phyloP scores from a whole-genome alignment of 2,329 filamentous ascomycete genomes.

The Penicillium concentricum region DNA sequence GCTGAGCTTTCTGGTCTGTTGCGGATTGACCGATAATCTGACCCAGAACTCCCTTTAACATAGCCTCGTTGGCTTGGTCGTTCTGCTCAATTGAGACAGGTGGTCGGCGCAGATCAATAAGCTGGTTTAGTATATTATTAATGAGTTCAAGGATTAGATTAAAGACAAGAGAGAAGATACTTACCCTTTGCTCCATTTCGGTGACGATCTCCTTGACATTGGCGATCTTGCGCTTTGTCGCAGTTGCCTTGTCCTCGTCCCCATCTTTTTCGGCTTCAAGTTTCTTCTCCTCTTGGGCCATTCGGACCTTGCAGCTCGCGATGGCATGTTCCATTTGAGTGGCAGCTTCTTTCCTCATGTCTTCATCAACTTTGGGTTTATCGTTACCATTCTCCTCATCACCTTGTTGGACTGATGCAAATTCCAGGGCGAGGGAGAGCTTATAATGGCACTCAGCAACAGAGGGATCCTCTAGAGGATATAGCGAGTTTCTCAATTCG shows the following conservation, averaged over 20 bases:
- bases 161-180: constrained; percentile 11
- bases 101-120: constrained; percentile 58
- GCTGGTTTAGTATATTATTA: constrained; percentile 35
- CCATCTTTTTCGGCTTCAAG: constrained; percentile 39
- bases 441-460: constrained; percentile 96
- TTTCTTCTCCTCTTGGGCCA: constrained; percentile 53
- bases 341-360: constrained; percentile 57
- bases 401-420: constrained; percentile 69
- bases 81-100: constrained; percentile 49
- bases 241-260: constrained; percentile 41
- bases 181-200: constrained; percentile 60
- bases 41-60: constrained; percentile 58
- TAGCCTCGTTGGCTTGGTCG: constrained; percentile 36
- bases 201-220: constrained; percentile 62
- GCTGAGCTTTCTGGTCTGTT: constrained; percentile 51
- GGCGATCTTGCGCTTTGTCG: constrained; percentile 50
- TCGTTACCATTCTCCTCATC: constrained; percentile 41
- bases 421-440: constrained; percentile 90
- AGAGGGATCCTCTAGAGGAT: constrained; percentile 75
- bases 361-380: constrained; percentile 49
- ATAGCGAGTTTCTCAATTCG: constrained; percentile 74
- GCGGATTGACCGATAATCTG: constrained; percentile 57
- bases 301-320: constrained; percentile 55
- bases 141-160: constrained; percentile 6
- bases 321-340: constrained; percentile 62